A percentile compares a stretch with the other conserved stretches of the same genome.
phyloP scores from a whole-genome alignment of 345 rosid genomes.

The Salix suchowensis region DNA sequence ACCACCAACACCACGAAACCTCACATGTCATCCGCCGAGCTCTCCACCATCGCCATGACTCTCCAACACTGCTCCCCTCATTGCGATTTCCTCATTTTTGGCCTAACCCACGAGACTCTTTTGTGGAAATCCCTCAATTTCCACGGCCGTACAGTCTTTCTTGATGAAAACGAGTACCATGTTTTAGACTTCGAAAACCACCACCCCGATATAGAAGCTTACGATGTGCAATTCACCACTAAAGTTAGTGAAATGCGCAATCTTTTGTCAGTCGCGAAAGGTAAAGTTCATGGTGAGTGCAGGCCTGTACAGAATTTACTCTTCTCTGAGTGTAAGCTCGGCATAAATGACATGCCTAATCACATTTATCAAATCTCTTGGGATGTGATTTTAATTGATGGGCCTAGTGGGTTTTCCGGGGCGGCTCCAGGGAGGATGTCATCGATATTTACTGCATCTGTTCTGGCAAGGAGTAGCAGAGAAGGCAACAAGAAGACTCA shows the following conservation, averaged over 20 bases:
- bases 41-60: constrained; percentile 47
- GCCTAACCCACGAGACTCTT: constrained; percentile 77
- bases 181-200: constrained; percentile 58
- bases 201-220: constrained; percentile 64
- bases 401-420: constrained; percentile 60
- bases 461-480: constrained; percentile 60
- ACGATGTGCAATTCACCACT: constrained; percentile 73
- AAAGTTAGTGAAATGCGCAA: constrained; percentile 47
- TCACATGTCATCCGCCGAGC: constrained; percentile 65
- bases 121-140: constrained; percentile 73
- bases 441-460: constrained; percentile 74
- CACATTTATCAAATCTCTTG: constrained; percentile 70
- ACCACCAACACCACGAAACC: constrained; percentile 41
- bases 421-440: constrained; percentile 84
- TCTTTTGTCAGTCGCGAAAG: constrained; percentile 36
- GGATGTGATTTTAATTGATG: constrained; percentile 80
- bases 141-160: constrained; percentile 66
- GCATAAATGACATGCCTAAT: constrained; percentile 77
- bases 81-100: constrained; percentile 71
- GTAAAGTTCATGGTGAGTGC: constrained; percentile 47
- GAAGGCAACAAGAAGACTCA: constrained; percentile 41
- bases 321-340: constrained; percentile 79
- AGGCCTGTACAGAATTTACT: constrained; percentile 82
- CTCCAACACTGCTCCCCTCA: constrained; percentile 40
- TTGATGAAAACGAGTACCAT: constrained; percentile 67